Percentiles rank a stretch among this genome's conserved stretches.
Conservation (phyloP, 202 grass and related monocot genomes). For the Panicum virgatum region DNA sequence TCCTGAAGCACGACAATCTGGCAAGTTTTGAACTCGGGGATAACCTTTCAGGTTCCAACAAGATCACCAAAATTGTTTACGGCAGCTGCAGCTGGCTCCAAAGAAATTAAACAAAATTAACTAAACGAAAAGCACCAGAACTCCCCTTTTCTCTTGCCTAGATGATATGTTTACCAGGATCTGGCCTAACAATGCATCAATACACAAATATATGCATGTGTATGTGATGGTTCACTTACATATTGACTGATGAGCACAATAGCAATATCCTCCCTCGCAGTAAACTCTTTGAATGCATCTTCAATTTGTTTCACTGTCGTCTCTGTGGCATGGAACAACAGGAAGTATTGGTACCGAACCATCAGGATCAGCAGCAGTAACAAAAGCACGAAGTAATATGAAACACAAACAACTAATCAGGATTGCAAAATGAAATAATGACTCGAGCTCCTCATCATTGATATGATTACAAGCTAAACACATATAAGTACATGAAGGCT, state of each 20-base stretch:
- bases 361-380: background rate
- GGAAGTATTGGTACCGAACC: background rate
- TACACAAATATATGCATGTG: background rate
- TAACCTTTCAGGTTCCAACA: background rate
- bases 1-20: background rate
- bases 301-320: slow-evolving; percentile 93
- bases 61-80: slow-evolving; percentile 2
- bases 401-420: background rate
- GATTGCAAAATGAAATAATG: slow-evolving; percentile 2
- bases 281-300: slow-evolving; percentile 95
- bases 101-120: background rate
- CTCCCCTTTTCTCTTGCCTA: background rate
- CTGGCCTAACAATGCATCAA: slow-evolving; percentile 3
- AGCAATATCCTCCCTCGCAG: slow-evolving; percentile 77
- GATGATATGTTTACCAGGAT: slow-evolving; percentile 1
- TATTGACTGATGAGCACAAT: slow-evolving; percentile 96
- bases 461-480: background rate
- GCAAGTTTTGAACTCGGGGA: background rate
- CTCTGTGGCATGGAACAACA: slow-evolving; percentile 50
- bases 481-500: slow-evolving; percentile 4
- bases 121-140: background rate
- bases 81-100: background rate
- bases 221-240: slow-evolving; percentile 46
- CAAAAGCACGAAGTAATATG: background rate
- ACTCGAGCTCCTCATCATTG: background rate